These are phyloP conservation scores for Celoporthe dispersa DNA, from an alignment of 2,329 filamentous ascomycete genomes.

Conservation along the genomic window DNA sequence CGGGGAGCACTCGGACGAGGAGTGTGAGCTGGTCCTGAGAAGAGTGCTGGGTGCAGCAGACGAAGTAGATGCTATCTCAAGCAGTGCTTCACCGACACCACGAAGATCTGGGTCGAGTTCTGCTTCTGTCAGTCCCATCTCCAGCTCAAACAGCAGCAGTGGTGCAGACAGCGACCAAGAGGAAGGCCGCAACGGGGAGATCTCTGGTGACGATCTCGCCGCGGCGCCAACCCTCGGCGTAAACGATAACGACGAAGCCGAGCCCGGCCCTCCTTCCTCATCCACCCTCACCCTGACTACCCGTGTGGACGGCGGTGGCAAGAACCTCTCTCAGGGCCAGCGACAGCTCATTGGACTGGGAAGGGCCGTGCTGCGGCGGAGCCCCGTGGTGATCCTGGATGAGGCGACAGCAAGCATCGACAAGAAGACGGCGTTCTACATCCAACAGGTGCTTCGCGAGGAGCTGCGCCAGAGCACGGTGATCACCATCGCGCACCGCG, in stretches of 20 bases:
- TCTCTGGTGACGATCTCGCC: neutral
- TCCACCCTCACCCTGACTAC: conserved; percentile 49
- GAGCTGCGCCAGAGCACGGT: conserved; percentile 62
- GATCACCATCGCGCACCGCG: conserved; percentile 68
- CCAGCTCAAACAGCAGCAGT: conserved; percentile 21
- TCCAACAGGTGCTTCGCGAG: conserved; percentile 60
- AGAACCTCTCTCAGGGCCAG: conserved; percentile 66
- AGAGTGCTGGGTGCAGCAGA: conserved; percentile 59
- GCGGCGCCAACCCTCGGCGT: conserved; percentile 38
- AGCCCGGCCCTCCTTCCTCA: neutral
- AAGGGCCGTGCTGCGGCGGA: conserved; percentile 62
- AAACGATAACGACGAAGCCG: conserved; percentile 24
- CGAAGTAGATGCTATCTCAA: conserved; percentile 18
- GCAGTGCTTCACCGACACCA: conserved; percentile 15
- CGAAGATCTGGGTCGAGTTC: conserved; percentile 20
- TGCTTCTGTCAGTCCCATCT: conserved; percentile 4
- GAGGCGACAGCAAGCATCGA: conserved; percentile 70
- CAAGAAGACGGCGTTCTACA: conserved; percentile 58
- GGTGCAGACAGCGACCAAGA: conserved; percentile 2
- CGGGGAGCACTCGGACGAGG: conserved; percentile 57
- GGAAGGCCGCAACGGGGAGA: neutral
- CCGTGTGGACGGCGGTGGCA: conserved; percentile 62
- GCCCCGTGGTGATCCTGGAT: conserved; percentile 65
- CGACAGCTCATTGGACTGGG: conserved; percentile 65
- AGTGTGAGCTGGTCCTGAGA: conserved; percentile 56